Conservation (phyloP, 129 eudicot species). For the Arctium minus region DNA sequence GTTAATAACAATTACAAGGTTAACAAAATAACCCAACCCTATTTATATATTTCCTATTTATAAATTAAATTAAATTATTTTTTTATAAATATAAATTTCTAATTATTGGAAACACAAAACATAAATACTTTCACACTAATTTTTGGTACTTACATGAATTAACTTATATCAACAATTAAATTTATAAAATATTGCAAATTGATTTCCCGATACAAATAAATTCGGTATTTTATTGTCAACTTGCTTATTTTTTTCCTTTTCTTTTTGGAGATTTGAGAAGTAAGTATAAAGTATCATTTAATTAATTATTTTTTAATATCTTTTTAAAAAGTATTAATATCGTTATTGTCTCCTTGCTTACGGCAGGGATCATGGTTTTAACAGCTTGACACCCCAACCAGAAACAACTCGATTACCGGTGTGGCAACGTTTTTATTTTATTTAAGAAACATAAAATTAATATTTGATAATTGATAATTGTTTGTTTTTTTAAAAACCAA, state of each 20-base stretch:
- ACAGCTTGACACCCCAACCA: neutral
- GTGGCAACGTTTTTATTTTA: neutral
- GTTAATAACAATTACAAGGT: too few relatives aligned
- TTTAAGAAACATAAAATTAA: too few relatives aligned
- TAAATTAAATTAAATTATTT: too few relatives aligned
- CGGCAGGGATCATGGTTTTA: constrained; percentile 15
- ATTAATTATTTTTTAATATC: neutral
- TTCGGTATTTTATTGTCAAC: neutral
- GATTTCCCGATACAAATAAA: neutral
- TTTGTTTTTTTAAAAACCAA: too few relatives aligned
- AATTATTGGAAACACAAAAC: too few relatives aligned
- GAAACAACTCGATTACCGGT: neutral
- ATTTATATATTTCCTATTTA: too few relatives aligned
- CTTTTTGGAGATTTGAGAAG: constrained; percentile 17
- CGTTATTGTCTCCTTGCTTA: constrained; percentile 16
- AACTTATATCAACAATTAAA: neutral
- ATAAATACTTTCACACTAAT: too few relatives aligned
- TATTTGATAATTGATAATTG: too few relatives aligned
- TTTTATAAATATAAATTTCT: too few relatives aligned
- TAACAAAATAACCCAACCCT: too few relatives aligned
- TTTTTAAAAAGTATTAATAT: neutral
- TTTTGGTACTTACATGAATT: neutral
- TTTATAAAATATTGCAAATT: neutral
- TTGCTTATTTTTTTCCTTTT: neutral
- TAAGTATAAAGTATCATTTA: neutral